Conservation (phyloP, 805 yeast species). For the Candida namnaoensis region DNA sequence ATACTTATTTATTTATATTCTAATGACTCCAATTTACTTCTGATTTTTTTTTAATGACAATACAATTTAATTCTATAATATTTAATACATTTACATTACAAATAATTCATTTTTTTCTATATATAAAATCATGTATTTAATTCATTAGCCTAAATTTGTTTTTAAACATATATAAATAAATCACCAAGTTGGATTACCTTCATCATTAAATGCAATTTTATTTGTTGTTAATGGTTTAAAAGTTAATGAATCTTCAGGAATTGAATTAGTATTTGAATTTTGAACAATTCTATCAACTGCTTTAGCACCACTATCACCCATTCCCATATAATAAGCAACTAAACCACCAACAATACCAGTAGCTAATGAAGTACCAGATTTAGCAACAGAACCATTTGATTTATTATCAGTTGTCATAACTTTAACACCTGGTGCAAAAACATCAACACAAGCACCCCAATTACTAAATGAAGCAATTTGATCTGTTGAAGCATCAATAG, state of each 20-base stretch:
- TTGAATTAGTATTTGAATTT: constrained; percentile 36
- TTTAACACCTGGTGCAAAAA: constrained; percentile 40
- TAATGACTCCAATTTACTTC: no score
- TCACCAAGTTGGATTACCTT: constrained; percentile 19
- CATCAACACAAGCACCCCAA: constrained; percentile 45
- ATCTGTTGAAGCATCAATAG: constrained; percentile 65
- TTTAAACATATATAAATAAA: no score
- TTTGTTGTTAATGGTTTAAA: constrained; percentile 54
- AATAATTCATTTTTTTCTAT: no score
- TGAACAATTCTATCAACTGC: constrained; percentile 32
- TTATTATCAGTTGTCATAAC: constrained; percentile 31
- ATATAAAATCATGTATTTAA: no score
- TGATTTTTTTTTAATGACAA: no score
- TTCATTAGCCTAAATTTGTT: no score
- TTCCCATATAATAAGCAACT: constrained; percentile 33
- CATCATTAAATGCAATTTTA: constrained; percentile 34
- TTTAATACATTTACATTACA: no score
- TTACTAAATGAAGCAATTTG: constrained; percentile 37
- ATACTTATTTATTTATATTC: no score
- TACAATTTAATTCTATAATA: no score
- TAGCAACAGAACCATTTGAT: constrained; percentile 17
- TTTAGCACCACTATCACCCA: constrained; percentile 25
- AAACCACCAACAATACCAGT: constrained; percentile 36
- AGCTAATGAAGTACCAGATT: constrained; percentile 44
- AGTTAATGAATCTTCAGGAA: constrained; percentile 35